Base-by-base conservation (phyloP, 495 filamentous ascomycete species). In the Neurospora sublineolata region DNA sequence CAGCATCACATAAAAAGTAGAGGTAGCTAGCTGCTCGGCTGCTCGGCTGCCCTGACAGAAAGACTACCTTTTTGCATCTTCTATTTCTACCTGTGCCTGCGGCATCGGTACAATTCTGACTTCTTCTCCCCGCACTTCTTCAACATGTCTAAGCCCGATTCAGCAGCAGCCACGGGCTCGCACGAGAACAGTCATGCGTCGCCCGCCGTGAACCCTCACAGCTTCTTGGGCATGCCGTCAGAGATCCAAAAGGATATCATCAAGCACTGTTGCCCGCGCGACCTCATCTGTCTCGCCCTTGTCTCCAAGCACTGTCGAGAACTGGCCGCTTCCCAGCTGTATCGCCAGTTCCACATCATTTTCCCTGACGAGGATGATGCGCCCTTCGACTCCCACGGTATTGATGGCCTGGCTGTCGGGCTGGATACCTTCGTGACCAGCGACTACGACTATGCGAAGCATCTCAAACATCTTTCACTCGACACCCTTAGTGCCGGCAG, bases 361-460 rank as follows among this genome's bases (percentile, higher is more conserved):
- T 87, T 88, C 71, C 82, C 83, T 12, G 86, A 87, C 68, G 86
- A 87, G 39, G 83, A 86, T 72, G 84, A 86, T 68, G 76, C 79
- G 2, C 72, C 71, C 40, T 82, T 80, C 76, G 80, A 87, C 52
- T 80, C 78, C 18, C 79, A 82, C 10, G 33, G 33, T 36, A 82
- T 87, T 46, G 86, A 88, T 75, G 78, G 80, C 0, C 80, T 89
- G 8, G 85, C 87, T 1, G 83, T 82, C 27, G 85, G 87, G 8
- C 80, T 91, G 40, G 83, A 88, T 68, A 89, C 88, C 11, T 84
- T 91, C 41, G 85, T 83, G 46, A 83, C 84, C 8, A 89, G 88
- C 80, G 83, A 89, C 41, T 86, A 87, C 76, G 80, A 89, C 74
- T 88, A 90, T 82, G 88, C 85, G 20, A 77, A 82, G 74, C 82